phyloP scores from a whole-genome alignment of 805 yeast genomes.

The Vanderwaltozyma verrucispora region DNA sequence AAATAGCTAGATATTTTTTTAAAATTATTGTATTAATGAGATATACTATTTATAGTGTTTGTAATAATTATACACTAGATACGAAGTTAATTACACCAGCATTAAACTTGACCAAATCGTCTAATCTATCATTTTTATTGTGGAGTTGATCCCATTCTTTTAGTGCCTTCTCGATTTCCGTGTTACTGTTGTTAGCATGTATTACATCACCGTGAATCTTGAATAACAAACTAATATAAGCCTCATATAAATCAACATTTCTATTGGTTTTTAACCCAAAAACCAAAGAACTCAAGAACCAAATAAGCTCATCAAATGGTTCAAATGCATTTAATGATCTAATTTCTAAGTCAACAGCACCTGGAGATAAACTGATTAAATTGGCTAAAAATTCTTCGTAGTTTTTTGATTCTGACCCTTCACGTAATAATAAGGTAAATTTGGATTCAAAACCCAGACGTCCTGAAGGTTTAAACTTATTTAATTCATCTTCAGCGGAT shows the following conservation, averaged over 20 bases:
- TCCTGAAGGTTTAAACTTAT: constrained; percentile 19
- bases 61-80: constrained; percentile 16
- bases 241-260: constrained; percentile 72
- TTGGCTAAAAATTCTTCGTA: constrained; percentile 42
- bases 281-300: constrained; percentile 58
- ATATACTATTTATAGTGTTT: not conserved
- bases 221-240: constrained; percentile 64
- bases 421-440: constrained; percentile 57
- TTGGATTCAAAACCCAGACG: constrained; percentile 54
- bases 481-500: constrained; percentile 23
- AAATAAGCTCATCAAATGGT: constrained; percentile 56
- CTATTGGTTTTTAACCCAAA: constrained; percentile 44
- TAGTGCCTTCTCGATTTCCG: constrained; percentile 36
- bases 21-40: too few species aligned
- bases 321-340: constrained; percentile 60
- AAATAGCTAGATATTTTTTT: too few species aligned
- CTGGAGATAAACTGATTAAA: constrained; percentile 57
- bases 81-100: constrained; percentile 66
- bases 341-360: constrained; percentile 76
- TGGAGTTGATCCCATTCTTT: constrained; percentile 40
- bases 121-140: constrained; percentile 40
- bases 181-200: constrained; percentile 30
- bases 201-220: constrained; percentile 78
- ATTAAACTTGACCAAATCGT: constrained; percentile 64
- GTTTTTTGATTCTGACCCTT: constrained; percentile 33